These are phyloP conservation scores for Candida insectorum DNA, from an alignment of 805 yeast genomes.

Conservation along the genomic window DNA sequence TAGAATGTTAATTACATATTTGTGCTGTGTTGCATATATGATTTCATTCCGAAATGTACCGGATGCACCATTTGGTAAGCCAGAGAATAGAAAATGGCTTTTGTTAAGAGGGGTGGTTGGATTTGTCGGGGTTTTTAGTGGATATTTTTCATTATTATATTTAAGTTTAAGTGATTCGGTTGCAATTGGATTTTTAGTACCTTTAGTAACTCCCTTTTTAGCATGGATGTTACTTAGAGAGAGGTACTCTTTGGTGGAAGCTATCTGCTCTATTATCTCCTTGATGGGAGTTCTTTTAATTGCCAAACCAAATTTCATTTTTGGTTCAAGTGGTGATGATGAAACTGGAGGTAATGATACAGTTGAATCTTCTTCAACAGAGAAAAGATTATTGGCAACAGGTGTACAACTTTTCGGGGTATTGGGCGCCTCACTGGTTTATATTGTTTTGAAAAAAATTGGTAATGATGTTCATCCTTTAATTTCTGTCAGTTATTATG, in stretches of 20 bases:
- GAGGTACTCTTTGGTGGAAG: constrained; percentile 62
- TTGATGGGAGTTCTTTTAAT: constrained; percentile 74
- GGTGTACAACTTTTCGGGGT: constrained; percentile 64
- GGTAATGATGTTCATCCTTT: constrained; percentile 80
- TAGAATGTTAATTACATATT: constrained; percentile 71
- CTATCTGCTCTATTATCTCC: constrained; percentile 63
- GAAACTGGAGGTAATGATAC: constrained; percentile 29
- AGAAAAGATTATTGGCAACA: constrained; percentile 59
- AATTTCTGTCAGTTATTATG: constrained; percentile 73
- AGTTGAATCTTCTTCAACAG: constrained; percentile 51
- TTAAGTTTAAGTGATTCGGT: constrained; percentile 79
- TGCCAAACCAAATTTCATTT: constrained; percentile 75
- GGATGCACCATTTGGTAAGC: constrained; percentile 70
- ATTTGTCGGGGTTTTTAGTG: constrained; percentile 72
- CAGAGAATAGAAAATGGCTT: constrained; percentile 49
- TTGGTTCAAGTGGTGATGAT: constrained; percentile 41
- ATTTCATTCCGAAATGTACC: constrained; percentile 44
- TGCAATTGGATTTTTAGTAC: constrained; percentile 73
- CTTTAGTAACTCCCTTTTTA: constrained; percentile 69
- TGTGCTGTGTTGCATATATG: constrained; percentile 58
- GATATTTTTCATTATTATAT: constrained; percentile 71
- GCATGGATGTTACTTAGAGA: constrained; percentile 71
- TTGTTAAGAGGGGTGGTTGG: constrained; percentile 69
- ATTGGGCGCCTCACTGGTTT: constrained; percentile 65
- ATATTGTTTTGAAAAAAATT: constrained; percentile 67